A percentile compares a stretch with the other conserved stretches of the same genome.
phyloP scores from a whole-genome alignment of 495 filamentous ascomycete genomes.

The Trichocladium uniseriatum region DNA sequence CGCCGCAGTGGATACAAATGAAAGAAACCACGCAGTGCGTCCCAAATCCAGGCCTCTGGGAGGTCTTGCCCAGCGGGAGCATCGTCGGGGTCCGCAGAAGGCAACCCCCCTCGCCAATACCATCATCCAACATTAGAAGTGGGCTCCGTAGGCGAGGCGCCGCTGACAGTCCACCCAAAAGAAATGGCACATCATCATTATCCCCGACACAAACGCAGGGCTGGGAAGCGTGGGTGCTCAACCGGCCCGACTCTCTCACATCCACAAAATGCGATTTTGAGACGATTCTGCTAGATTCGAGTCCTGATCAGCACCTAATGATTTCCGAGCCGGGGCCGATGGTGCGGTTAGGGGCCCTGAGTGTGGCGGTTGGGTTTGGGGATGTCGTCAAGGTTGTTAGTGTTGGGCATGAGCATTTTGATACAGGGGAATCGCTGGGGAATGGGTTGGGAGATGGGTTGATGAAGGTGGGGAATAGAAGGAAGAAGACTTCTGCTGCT shows the following conservation, averaged over 20 bases:
- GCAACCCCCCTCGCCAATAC: background rate
- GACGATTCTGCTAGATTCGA: too few relatives aligned
- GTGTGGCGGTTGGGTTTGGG: conserved; percentile 56
- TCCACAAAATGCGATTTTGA: conserved; percentile 34
- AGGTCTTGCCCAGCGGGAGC: conserved; percentile 37
- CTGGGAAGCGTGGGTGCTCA: conserved; percentile 62
- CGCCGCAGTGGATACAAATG: conserved; percentile 30
- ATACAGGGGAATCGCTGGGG: conserved; percentile 21
- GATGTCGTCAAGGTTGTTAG: conserved; percentile 58
- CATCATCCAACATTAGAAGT: conserved; percentile 2
- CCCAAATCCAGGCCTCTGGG: conserved; percentile 42
- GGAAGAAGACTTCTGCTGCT: conserved; percentile 10
- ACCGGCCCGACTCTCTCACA: too few relatives aligned
- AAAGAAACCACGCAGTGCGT: conserved; percentile 30
- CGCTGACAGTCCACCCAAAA: background rate
- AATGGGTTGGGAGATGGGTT: conserved; percentile 22
- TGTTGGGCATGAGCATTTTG: conserved; percentile 53
- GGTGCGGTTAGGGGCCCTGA: conserved; percentile 44
- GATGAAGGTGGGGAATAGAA: conserved; percentile 21
- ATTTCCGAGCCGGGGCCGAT: conserved; percentile 53
- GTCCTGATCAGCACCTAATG: too few relatives aligned
- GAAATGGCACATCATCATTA: background rate
- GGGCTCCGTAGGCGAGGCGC: conserved; percentile 20
- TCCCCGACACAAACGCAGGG: conserved; percentile 19
- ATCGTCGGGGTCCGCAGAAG: conserved; percentile 39